Evolutionary conservation across 805 yeast genomes (phyloP), one percentile per base, ranked within the genome.

Genomic region (Yarrowia sp.): DNA sequence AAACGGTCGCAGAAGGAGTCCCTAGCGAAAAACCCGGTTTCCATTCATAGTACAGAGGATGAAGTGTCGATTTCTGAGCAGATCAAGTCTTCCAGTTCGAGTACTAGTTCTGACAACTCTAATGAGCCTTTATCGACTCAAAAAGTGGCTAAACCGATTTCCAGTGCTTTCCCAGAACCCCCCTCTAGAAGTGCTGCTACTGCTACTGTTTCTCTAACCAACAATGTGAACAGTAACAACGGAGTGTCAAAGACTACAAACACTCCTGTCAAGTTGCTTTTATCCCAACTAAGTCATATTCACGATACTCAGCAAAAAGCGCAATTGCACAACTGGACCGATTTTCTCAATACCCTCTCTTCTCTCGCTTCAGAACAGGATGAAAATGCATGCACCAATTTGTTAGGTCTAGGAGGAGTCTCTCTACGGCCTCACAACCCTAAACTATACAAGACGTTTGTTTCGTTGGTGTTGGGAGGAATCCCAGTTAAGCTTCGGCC

Each of bases 401-500:
- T 77, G 39, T 74, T 81, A 33, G 79, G 82, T 0, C 72, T 77
- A 3, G 74, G 76, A 32, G 85, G 84, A 0, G 36, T 38, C 0
- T 55, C 61, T 31, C 17, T 55, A 6, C 11, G 38, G 8, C 42
- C 61, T 7, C 60, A 51, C 33, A 55, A 39, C 11, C 47, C 61
- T 4, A 55, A 55, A 17, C 47, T 55, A 15, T 41, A 55, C 47
- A 55, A 55, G 14, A 11, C 45, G n/a, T 55, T 55, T 15, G 70
- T 77, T 7, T 73, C 69, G 13, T 73, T 84, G 14, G 79, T 82
- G 3, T 70, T 73, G 35, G 73, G 74, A 28, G 88, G 88, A 0
- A 77, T 84, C 0, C 85, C 87, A 0, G 74, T 78, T 51, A 78
- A 78, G 31, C 77, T 81, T 65, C 73, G 87, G 6, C 75, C 82